Evolutionary conservation across 2,329 filamentous ascomycete genomes (phyloP).

Genomic region (Amphichorda felina): DNA sequence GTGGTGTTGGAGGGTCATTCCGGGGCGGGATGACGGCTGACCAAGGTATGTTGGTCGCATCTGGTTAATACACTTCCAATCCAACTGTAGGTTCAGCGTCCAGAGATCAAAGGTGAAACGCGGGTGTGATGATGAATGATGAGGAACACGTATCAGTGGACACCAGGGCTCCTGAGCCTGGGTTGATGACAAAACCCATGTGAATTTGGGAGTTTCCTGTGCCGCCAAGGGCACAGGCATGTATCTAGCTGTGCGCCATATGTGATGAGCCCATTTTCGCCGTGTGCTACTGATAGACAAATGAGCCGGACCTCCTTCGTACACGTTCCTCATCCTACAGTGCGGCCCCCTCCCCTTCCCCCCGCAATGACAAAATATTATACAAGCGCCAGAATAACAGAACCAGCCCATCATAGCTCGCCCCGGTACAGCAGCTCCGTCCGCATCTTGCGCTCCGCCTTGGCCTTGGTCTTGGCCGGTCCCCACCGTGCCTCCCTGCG

Average conservation of each 20-base stretch:
- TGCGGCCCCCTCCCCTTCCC: no score
- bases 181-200: no score
- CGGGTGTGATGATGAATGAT: no score
- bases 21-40: conserved; percentile 21
- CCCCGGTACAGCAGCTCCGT: conserved; percentile 38
- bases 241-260: neutral
- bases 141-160: no score
- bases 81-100: no score
- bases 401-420: conserved; percentile 25
- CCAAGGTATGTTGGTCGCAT: no score
- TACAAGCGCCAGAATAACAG: neutral
- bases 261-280: neutral
- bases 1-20: conserved; percentile 75
- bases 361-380: neutral
- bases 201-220: no score
- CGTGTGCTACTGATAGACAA: neutral
- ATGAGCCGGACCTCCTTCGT: neutral
- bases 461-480: conserved; percentile 37
- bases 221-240: neutral
- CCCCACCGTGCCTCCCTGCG: conserved; percentile 45
- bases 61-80: no score
- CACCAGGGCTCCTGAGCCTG: no score
- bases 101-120: no score
- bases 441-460: conserved; percentile 42
- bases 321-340: neutral